phyloP scores from a whole-genome alignment of 371 early-diverging fungal species.

The Actinomortierella ambigua region DNA sequence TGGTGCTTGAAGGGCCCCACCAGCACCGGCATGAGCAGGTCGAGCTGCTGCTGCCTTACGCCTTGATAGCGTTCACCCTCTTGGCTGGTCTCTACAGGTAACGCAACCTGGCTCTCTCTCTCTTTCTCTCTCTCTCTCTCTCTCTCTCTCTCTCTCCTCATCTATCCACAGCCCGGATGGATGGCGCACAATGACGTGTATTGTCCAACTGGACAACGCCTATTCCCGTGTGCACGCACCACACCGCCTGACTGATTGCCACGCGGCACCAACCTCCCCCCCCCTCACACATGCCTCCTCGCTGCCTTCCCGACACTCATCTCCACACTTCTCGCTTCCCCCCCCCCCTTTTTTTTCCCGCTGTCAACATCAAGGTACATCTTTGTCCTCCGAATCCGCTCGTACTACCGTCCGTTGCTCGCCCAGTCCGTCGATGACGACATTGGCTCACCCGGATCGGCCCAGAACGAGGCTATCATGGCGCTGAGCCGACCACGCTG shows the following conservation, averaged over 20 bases:
- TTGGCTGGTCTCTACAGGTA: constrained; percentile 32
- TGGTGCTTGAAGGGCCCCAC: not conserved
- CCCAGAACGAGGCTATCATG: too few species aligned
- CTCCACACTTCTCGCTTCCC: not conserved
- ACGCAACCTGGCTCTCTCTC: not conserved
- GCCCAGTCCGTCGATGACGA: constrained; percentile 14
- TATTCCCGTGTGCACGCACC: too few species aligned
- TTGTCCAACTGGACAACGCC: too few species aligned
- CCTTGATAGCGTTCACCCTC: constrained; percentile 23
- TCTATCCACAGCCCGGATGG: too few species aligned
- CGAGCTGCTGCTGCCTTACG: constrained; percentile 32
- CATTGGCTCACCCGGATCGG: too few species aligned
- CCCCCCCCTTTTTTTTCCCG: not conserved
- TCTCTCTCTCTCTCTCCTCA: too few species aligned
- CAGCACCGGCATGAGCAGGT: constrained; percentile 5
- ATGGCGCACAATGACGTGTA: too few species aligned
- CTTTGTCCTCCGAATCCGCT: constrained; percentile 26
- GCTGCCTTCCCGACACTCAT: too few species aligned
- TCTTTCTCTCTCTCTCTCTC: not conserved
- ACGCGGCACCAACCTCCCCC: too few species aligned
- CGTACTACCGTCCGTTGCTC: constrained; percentile 29
- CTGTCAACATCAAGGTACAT: constrained; percentile 14
- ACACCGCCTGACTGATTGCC: too few species aligned
- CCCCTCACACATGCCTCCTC: too few species aligned
- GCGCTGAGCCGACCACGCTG: too few species aligned